phyloP scores from a whole-genome alignment of 495 filamentous ascomycete species.

The Astrothelium macrocarpum region DNA sequence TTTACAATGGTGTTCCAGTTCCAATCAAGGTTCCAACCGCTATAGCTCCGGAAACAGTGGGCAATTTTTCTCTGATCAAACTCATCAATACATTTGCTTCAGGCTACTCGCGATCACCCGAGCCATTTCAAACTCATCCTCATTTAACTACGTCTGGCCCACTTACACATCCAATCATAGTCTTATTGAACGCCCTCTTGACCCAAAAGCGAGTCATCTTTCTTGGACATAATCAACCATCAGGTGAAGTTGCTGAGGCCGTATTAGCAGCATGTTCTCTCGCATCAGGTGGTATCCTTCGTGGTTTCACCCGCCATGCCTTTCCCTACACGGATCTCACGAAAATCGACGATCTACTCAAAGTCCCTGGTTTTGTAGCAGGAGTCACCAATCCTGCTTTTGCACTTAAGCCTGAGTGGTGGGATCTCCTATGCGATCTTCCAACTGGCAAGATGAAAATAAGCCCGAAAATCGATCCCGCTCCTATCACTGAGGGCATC shows the following conservation, averaged over 20 bases:
- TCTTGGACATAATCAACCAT: constrained; percentile 87
- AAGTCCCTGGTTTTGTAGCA: constrained; percentile 94
- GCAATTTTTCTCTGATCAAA: constrained; percentile 95
- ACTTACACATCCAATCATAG: constrained; percentile 66
- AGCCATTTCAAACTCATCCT: constrained; percentile 71
- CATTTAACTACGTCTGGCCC: constrained; percentile 89
- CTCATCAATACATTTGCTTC: constrained; percentile 87
- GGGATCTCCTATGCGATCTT: constrained; percentile 93
- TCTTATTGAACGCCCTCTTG: constrained; percentile 70
- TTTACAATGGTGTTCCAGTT: constrained; percentile 90
- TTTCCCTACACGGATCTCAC: constrained; percentile 98
- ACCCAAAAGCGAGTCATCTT: constrained; percentile 97
- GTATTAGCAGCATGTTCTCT: constrained; percentile 89
- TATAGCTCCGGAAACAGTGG: constrained; percentile 88
- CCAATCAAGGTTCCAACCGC: constrained; percentile 93
- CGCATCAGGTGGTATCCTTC: constrained; percentile 85
- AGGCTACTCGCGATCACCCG: constrained; percentile 68
- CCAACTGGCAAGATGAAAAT: constrained; percentile 91
- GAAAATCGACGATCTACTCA: constrained; percentile 92
- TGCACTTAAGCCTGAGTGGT: constrained; percentile 92
- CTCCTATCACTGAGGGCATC: constrained; percentile 69
- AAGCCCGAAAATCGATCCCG: constrained; percentile 65
- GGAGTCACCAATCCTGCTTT: constrained; percentile 97
- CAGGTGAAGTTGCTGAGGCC: constrained; percentile 88
- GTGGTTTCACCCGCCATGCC: constrained; percentile 93